These are phyloP conservation scores for Alloteropsis semialata DNA, from an alignment of 176 grass and related monocot genomes.

Conservation along the genomic window DNA sequence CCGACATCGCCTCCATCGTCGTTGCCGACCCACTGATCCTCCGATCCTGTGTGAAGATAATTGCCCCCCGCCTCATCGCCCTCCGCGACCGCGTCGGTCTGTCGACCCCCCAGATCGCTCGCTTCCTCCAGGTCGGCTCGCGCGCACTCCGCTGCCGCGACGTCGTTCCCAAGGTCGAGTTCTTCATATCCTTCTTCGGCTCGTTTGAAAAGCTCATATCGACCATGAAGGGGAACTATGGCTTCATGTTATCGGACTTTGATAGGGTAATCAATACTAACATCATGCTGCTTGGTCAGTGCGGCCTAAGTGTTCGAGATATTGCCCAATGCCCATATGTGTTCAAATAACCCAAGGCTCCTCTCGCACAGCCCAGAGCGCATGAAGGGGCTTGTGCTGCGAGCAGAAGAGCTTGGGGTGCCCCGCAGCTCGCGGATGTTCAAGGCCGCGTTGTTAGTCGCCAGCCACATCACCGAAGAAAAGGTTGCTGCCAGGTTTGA, in stretches of 20 bases:
- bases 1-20: conserved; percentile 25
- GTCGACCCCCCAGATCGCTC: conserved; percentile 14
- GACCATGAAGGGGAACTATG: not conserved
- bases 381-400: not conserved
- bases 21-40: conserved; percentile 1
- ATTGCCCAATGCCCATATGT: conserved; percentile 16
- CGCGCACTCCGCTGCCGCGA: not conserved
- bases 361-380: not conserved
- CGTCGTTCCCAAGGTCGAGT: conserved; percentile 17
- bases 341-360: not conserved
- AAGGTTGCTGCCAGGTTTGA: conserved; percentile 27
- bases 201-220: not conserved
- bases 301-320: conserved; percentile 21
- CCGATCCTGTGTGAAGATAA: not conserved
- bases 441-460: not conserved
- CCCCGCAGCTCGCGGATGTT: conserved; percentile 16
- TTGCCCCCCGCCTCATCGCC: not conserved
- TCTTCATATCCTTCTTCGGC: conserved; percentile 21
- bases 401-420: conserved; percentile 27
- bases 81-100: conserved; percentile 34
- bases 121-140: conserved; percentile 8
- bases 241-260: not conserved
- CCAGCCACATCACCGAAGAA: not conserved
- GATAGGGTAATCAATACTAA: conserved; percentile 33
- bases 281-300: conserved; percentile 26